Percentiles rank a stretch among this genome's conserved stretches.
Conservation (phyloP, 2,329 filamentous ascomycete genomes). For the Fusarium coffeatum region DNA sequence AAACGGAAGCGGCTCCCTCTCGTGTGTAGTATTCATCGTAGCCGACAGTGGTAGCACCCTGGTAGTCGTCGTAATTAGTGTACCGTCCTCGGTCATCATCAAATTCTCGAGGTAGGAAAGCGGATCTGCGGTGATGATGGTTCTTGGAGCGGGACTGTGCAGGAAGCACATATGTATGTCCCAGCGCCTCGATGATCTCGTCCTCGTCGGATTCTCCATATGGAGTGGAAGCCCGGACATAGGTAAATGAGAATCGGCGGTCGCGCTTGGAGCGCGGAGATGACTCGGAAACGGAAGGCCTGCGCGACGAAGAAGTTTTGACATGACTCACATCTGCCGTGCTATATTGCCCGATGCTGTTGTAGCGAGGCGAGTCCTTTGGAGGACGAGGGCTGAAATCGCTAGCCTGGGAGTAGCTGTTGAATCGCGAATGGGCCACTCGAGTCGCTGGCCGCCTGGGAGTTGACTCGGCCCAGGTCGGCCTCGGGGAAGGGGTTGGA, state of each 20-base stretch:
- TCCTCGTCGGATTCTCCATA: slow-evolving; percentile 75
- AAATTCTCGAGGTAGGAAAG: slow-evolving; percentile 54
- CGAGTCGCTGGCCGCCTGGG: slow-evolving; percentile 67
- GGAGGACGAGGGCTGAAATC: slow-evolving; percentile 59
- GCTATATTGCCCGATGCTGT: slow-evolving; percentile 71
- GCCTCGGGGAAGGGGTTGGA: slow-evolving; percentile 67
- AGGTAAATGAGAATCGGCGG: slow-evolving; percentile 68
- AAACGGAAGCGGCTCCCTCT: slow-evolving; percentile 48
- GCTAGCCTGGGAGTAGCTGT: slow-evolving; percentile 53
- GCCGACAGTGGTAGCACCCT: slow-evolving; percentile 54
- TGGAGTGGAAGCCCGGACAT: slow-evolving; percentile 68
- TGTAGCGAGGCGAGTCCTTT: slow-evolving; percentile 70
- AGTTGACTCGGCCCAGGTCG: slow-evolving; percentile 62
- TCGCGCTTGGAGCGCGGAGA: slow-evolving; percentile 58
- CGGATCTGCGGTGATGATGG: slow-evolving; percentile 49
- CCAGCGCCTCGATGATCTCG: slow-evolving; percentile 67
- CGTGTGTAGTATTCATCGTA: slow-evolving; percentile 54
- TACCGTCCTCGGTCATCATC: slow-evolving; percentile 65
- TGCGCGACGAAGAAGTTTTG: slow-evolving; percentile 62
- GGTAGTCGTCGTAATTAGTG: slow-evolving; percentile 69
- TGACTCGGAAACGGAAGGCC: slow-evolving; percentile 52
- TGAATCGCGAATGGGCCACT: slow-evolving; percentile 54
- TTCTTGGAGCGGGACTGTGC: slow-evolving; percentile 58
- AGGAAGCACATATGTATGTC: slow-evolving; percentile 65
- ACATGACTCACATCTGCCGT: slow-evolving; percentile 72